Evolutionary conservation across 176 grass and related monocot genomes (phyloP), one percentile per base, ranked within the genome.

Genomic region (Cenchrus purpureus): DNA sequence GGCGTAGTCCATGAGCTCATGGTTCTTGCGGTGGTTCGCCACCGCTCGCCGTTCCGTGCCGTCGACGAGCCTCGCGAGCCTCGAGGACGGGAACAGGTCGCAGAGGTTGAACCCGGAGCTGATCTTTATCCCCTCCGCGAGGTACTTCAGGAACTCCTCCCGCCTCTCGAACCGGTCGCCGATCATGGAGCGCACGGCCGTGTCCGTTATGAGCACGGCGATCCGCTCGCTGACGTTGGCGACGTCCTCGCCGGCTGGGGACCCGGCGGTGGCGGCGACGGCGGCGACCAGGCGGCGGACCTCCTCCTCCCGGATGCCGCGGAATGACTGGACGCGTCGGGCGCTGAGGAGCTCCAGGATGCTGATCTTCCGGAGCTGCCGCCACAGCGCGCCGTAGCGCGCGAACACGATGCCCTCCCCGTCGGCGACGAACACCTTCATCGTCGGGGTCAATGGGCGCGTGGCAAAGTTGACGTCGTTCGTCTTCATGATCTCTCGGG

Each of bases 261-360:
- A 40, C 37, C 3, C 37, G 37, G 37, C 37, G 37, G 37, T 40
- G 37, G 37, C 37, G 37, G 37, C 37, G 37, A 46, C 45, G 7
- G 45, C 64, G 48, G 29, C 52, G 5, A 87, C 73, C 68, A 87
- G 85, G 29, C 73, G 85, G n/a, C 10, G 12, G 7, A 20, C 34
- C 78, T 91, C 89, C 57, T 91, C 79, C 74, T 87, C 89, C n/a
- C 89, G 80, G 71, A 76, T 77, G 8, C 58, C 49, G 4, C 68
- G 78, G 81, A 79, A 91, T 29, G 80, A 87, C 14, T 37, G 89
- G 42, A 91, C 80, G 20, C 84, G 84, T 13, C 45, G 48, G 14
- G 88, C 13, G 72, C 78, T 78, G 34, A 90, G 78, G 15, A 86
- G 76, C 52, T 90, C 78, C 1, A 78, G 3, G 60, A 90, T 2